These are phyloP conservation scores for Ceratobasidium sp. DNA, from an alignment of 1,284 basidiomycete genomes.

Conservation along the genomic window DNA sequence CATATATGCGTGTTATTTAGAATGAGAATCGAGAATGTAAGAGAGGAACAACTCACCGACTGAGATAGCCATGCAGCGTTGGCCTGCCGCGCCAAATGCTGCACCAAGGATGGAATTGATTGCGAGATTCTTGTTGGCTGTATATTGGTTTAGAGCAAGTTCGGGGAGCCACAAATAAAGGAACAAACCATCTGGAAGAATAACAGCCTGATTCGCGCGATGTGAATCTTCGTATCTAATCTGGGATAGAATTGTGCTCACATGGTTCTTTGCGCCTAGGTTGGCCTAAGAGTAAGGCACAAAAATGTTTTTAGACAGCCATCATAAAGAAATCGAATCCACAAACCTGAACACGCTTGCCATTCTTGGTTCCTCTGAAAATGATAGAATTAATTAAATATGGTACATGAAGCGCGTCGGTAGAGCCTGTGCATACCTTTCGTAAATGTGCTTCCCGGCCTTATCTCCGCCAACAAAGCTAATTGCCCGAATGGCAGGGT, in stretches of 20 bases:
- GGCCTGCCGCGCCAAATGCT: constrained; percentile 97
- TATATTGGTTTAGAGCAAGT: background rate
- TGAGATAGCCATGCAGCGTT: constrained; percentile 96
- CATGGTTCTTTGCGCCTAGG: constrained; percentile 97
- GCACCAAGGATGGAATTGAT: constrained; percentile 95
- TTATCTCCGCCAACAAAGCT: constrained; percentile 97
- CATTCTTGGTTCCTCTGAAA: constrained; percentile 80
- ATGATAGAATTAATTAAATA: constrained; percentile 35
- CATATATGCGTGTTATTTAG: constrained; percentile 49
- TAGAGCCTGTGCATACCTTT: constrained; percentile 67
- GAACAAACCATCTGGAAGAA: constrained; percentile 90
- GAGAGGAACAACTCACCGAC: constrained; percentile 70
- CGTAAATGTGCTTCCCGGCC: constrained; percentile 95
- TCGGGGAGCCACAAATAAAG: background rate
- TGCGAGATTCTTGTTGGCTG: constrained; percentile 94
- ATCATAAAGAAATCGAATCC: constrained; percentile 21
- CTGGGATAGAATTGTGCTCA: background rate
- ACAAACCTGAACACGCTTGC: constrained; percentile 87
- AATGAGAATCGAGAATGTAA: background rate
- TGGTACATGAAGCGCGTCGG: too few species aligned
- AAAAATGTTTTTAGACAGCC: too few species aligned
- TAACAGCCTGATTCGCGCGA: constrained; percentile 62
- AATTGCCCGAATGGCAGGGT: constrained; percentile 92
- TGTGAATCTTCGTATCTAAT: background rate
- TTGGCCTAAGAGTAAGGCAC: constrained; percentile 76